phyloP scores from a whole-genome alignment of 192 early-diverging fungal genomes.

The Coemansia sp. region DNA sequence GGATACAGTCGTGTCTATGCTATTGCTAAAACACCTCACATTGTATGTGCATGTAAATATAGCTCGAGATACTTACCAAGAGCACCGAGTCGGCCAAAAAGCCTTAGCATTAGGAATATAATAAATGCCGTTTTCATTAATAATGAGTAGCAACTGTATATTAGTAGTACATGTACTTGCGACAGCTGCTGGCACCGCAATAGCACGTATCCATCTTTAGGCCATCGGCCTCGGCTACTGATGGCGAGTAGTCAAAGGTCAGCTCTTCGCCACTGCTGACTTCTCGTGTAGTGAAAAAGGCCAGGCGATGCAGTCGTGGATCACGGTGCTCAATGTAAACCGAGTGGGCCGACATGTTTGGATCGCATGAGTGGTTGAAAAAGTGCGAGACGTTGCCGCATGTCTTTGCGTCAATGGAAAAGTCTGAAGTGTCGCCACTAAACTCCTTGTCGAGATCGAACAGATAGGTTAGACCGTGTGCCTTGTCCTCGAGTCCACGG shows the following conservation, averaged over 20 bases:
- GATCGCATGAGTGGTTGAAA: conserved; percentile 96
- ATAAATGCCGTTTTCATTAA: not conserved
- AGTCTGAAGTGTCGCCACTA: conserved; percentile 86
- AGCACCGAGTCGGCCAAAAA: conserved; percentile 7
- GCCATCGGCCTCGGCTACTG: not conserved
- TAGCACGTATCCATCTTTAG: conserved; percentile 18
- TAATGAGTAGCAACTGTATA: not conserved
- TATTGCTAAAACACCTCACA: not conserved
- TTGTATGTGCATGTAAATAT: not conserved
- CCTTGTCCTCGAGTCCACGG: conserved; percentile 44
- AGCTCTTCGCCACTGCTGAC: conserved; percentile 74
- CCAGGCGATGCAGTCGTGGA: conserved; percentile 75
- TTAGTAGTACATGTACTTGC: conserved; percentile 25
- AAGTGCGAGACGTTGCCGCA: conserved; percentile 93
- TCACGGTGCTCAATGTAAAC: conserved; percentile 80
- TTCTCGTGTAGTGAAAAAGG: conserved; percentile 83
- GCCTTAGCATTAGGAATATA: conserved; percentile 1
- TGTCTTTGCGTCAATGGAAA: conserved; percentile 91
- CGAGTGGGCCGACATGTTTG: conserved; percentile 68
- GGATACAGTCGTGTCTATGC: not conserved
- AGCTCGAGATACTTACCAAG: conserved; percentile 14
- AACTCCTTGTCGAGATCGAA: conserved; percentile 79
- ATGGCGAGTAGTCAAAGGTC: conserved; percentile 75
- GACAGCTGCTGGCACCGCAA: conserved; percentile 32
- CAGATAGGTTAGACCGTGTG: conserved; percentile 44